A percentile compares a stretch with the other conserved stretches of the same genome.
These are phyloP conservation scores for Phoenix roebelenii DNA, from an alignment of 176 grass and related monocot species.

Conservation along the genomic window DNA sequence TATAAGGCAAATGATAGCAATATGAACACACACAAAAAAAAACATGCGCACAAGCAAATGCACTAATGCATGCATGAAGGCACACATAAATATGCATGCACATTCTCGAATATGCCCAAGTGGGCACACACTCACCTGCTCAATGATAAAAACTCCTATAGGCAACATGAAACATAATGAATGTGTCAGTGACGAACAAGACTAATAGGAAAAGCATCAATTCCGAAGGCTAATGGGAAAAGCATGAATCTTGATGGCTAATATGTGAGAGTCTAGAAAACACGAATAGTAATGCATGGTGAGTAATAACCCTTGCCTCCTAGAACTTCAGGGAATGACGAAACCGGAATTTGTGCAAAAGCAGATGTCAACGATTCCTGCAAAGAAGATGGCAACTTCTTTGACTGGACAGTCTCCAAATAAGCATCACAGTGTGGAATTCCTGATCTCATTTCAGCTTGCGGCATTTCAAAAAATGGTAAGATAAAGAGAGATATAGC, in stretches of 20 bases:
- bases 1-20: too few relatives aligned
- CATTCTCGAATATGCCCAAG: too few relatives aligned
- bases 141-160: too few relatives aligned
- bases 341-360: constrained; percentile 64
- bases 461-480: constrained; percentile 27
- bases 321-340: constrained; percentile 78
- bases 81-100: too few relatives aligned
- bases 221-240: too few relatives aligned
- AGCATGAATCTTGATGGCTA: background rate
- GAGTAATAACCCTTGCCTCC: constrained; percentile 44
- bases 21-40: too few relatives aligned
- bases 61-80: too few relatives aligned
- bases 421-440: constrained; percentile 68
- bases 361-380: constrained; percentile 60
- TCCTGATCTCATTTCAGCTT: constrained; percentile 14
- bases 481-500: too few relatives aligned
- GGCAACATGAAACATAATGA: too few relatives aligned
- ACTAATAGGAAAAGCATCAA: constrained; percentile 3
- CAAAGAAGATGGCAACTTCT: constrained; percentile 67
- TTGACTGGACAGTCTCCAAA: constrained; percentile 77
- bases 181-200: background rate
- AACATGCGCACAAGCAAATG: too few relatives aligned
- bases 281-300: background rate
- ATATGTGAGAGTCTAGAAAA: background rate
- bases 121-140: too few relatives aligned